Conservation (phyloP, 345 rosid species). For the Atalantia buxifolia region DNA sequence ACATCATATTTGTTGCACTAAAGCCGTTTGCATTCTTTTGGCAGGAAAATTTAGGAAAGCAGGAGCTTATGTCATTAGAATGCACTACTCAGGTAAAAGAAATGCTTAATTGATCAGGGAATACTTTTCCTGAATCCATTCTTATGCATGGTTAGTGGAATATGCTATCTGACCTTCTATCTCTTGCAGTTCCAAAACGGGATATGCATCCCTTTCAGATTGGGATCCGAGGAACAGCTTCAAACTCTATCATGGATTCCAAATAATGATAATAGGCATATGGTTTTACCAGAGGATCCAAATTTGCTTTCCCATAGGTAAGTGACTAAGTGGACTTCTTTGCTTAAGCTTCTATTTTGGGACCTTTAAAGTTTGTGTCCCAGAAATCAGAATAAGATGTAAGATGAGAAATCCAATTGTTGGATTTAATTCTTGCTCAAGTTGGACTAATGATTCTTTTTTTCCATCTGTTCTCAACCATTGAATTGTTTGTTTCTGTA, state of each 20-base stretch:
- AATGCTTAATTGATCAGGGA: not conserved
- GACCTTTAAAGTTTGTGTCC: not conserved
- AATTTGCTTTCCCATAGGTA: slow-evolving; percentile 51
- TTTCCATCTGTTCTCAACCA: not conserved
- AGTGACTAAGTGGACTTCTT: slow-evolving; percentile 28
- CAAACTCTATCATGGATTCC: slow-evolving; percentile 58
- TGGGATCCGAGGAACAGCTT: slow-evolving; percentile 60
- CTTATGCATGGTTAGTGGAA: not conserved
- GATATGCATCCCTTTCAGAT: slow-evolving; percentile 48
- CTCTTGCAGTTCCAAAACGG: slow-evolving; percentile 54
- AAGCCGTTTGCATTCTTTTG: slow-evolving; percentile 1
- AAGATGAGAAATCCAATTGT: not conserved
- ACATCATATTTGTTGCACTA: not conserved
- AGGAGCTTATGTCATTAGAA: slow-evolving; percentile 53
- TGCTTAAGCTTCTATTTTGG: not conserved
- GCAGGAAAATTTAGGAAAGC: slow-evolving; percentile 47
- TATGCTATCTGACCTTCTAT: slow-evolving; percentile 8
- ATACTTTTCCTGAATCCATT: slow-evolving; percentile 8
- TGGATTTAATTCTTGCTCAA: not conserved
- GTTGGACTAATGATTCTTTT: not conserved
- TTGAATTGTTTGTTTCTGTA: slow-evolving; percentile 17
- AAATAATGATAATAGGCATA: slow-evolving; percentile 37
- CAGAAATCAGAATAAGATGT: not conserved
- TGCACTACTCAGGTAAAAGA: slow-evolving; percentile 45
- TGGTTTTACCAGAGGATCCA: slow-evolving; percentile 49